A percentile compares a stretch with the other conserved stretches of the same genome.
phyloP scores from a whole-genome alignment of 2,329 filamentous ascomycete species.

The Mollisiaceae sp. region DNA sequence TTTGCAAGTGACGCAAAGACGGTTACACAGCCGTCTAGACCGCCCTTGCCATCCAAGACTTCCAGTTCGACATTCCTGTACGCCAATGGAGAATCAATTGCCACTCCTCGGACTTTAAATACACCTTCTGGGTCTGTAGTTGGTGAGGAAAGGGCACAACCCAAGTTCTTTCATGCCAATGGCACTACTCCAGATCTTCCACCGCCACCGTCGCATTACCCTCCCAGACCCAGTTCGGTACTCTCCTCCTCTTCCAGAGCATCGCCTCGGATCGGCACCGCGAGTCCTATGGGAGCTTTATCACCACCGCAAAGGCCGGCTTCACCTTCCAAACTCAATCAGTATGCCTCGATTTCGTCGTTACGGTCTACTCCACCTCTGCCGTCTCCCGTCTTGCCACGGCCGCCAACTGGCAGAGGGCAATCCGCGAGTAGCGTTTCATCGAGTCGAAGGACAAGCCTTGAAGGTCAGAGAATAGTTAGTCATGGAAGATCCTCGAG shows the following conservation, averaged over 20 bases:
- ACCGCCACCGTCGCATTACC: constrained; percentile 44
- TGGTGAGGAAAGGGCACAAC: constrained; percentile 43
- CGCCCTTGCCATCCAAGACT: constrained; percentile 30
- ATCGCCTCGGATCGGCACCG: constrained; percentile 47
- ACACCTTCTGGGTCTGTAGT: constrained; percentile 34
- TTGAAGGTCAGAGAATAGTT: constrained; percentile 28
- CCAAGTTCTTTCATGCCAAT: constrained; percentile 80
- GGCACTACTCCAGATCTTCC: constrained; percentile 58
- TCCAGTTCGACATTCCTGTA: constrained; percentile 53
- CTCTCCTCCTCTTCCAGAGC: constrained; percentile 53
- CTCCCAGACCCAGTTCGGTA: constrained; percentile 51
- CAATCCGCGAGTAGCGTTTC: constrained; percentile 36
- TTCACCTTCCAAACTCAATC: constrained; percentile 56
- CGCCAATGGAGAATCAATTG: constrained; percentile 49
- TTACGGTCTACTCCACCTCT: constrained; percentile 31
- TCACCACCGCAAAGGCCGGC: constrained; percentile 49
- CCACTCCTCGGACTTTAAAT: constrained; percentile 37
- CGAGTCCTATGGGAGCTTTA: constrained; percentile 35
- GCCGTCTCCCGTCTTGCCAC: constrained; percentile 33
- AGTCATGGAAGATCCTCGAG: constrained; percentile 40
- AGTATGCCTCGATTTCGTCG: constrained; percentile 36
- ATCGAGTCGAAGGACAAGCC: constrained; percentile 31
- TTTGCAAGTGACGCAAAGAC: constrained; percentile 79
- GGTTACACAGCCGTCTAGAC: constrained; percentile 38
- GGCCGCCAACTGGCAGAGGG: constrained; percentile 32